Percentiles rank a stretch among this genome's conserved stretches.
phyloP scores from a whole-genome alignment of 768 basidiomycete genomes.

The Tylopilus sp. region DNA sequence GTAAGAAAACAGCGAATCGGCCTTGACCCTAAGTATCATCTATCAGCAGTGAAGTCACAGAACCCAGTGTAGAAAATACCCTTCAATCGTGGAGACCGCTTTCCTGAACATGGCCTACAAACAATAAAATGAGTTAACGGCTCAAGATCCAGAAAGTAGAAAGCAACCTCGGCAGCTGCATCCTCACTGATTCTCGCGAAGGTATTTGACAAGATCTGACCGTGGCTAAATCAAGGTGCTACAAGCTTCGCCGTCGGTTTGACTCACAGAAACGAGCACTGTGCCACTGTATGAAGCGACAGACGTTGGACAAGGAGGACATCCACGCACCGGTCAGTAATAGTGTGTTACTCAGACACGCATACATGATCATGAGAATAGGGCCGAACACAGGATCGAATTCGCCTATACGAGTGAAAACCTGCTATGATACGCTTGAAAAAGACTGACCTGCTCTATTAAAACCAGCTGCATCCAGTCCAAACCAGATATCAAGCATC shows the following conservation, averaged over 20 bases:
- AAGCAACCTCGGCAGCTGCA: conserved; percentile 79
- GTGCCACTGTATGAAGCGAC: conserved; percentile 8
- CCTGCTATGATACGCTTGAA: not conserved
- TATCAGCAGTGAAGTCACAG: conserved; percentile 8
- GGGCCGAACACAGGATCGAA: conserved; percentile 92
- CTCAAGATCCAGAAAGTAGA: not conserved
- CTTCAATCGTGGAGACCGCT: conserved; percentile 93
- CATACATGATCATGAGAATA: conserved; percentile 85
- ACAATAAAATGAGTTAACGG: not conserved
- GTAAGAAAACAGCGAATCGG: conserved; percentile 90
- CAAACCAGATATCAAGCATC: conserved; percentile 93
- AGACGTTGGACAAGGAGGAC: not conserved
- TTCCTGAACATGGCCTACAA: conserved; percentile 88
- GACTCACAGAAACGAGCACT: conserved; percentile 77
- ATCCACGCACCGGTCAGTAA: conserved; percentile 73
- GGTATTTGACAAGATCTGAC: conserved; percentile 89
- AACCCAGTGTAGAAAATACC: conserved; percentile 42
- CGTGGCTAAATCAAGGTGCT: conserved; percentile 7
- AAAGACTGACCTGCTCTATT: conserved; percentile 65
- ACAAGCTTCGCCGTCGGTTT: not conserved
- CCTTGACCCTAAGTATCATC: conserved; percentile 62
- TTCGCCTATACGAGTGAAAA: conserved; percentile 39
- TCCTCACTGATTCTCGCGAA: conserved; percentile 93
- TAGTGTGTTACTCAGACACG: conserved; percentile 88
- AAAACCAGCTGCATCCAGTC: conserved; percentile 92